These are phyloP conservation scores for Cytospora piceae DNA, from an alignment of 2,329 filamentous ascomycete genomes.

Conservation along the genomic window DNA sequence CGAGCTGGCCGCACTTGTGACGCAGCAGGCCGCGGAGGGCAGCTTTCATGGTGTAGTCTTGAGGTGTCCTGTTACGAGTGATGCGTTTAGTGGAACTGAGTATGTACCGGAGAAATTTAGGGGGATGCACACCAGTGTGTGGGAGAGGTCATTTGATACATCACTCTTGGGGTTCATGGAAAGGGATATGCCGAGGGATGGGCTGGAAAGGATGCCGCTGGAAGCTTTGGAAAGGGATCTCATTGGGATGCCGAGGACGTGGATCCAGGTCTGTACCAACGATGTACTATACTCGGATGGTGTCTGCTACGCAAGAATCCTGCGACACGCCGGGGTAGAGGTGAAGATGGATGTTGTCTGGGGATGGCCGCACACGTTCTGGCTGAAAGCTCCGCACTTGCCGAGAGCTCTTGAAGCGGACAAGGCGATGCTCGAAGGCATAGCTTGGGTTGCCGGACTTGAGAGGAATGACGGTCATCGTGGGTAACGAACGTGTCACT, in stretches of 20 bases:
- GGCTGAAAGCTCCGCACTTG: slow-evolving; percentile 51
- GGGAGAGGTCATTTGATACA: slow-evolving; percentile 43
- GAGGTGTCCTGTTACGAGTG: slow-evolving; percentile 53
- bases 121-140: slow-evolving; percentile 45
- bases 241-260: slow-evolving; percentile 45
- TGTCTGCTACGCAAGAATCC: slow-evolving; percentile 50
- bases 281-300: slow-evolving; percentile 57
- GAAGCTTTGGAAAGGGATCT: slow-evolving; percentile 42
- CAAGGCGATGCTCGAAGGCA: slow-evolving; percentile 45
- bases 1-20: slow-evolving; percentile 50
- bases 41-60: slow-evolving; percentile 46
- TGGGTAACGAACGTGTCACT: not conserved
- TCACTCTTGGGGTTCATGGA: slow-evolving; percentile 41
- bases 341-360: slow-evolving; percentile 47
- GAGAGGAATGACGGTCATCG: not conserved
- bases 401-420: slow-evolving; percentile 47
- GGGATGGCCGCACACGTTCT: slow-evolving; percentile 58
- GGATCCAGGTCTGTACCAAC: slow-evolving; percentile 55
- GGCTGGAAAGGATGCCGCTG: slow-evolving; percentile 46
- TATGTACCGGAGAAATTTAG: slow-evolving; percentile 44
- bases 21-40: slow-evolving; percentile 38
- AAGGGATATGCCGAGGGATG: slow-evolving; percentile 44
- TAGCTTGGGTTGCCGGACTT: slow-evolving; percentile 44
- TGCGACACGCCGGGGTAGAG: slow-evolving; percentile 45
- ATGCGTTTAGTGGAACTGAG: slow-evolving; percentile 43